Evolutionary conservation across 2,329 filamentous ascomycete species (phyloP).

Genomic region (Cadophora luteo-olivacea): DNA sequence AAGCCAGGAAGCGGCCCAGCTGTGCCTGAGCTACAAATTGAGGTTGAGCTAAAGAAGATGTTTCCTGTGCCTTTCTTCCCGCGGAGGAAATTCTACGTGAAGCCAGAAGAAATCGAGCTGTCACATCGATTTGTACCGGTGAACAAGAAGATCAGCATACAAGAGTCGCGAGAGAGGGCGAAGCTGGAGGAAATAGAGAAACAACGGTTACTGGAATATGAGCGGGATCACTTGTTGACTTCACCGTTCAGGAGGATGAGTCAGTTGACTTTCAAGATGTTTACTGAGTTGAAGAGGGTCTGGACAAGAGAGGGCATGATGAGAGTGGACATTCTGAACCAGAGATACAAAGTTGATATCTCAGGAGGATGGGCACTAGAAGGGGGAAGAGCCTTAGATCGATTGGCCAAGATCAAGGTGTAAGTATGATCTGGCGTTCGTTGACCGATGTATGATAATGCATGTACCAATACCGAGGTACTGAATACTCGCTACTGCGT

Average conservation of each 20-base stretch:
- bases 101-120: slow-evolving; percentile 36
- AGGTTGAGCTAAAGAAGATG: slow-evolving; percentile 51
- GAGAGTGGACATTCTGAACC: slow-evolving; percentile 54
- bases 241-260: slow-evolving; percentile 60
- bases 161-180: slow-evolving; percentile 43
- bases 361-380: slow-evolving; percentile 64
- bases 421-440: neutral
- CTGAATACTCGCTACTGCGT: neutral
- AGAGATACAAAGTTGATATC: slow-evolving; percentile 65
- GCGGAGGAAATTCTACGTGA: slow-evolving; percentile 33
- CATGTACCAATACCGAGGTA: neutral
- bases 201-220: slow-evolving; percentile 49
- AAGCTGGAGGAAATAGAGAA: slow-evolving; percentile 49
- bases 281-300: slow-evolving; percentile 55
- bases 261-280: slow-evolving; percentile 44
- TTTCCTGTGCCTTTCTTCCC: slow-evolving; percentile 43
- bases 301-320: slow-evolving; percentile 64
- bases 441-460: neutral
- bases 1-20: slow-evolving; percentile 11
- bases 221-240: slow-evolving; percentile 62
- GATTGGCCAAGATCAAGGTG: slow-evolving; percentile 51
- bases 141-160: slow-evolving; percentile 23
- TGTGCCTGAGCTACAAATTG: slow-evolving; percentile 52
- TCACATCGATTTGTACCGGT: slow-evolving; percentile 42
- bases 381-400: slow-evolving; percentile 63